Percentiles rank a stretch among this genome's conserved stretches.
Conservation (phyloP, 2,329 filamentous ascomycete genomes). For the Colletotrichum kahawae region DNA sequence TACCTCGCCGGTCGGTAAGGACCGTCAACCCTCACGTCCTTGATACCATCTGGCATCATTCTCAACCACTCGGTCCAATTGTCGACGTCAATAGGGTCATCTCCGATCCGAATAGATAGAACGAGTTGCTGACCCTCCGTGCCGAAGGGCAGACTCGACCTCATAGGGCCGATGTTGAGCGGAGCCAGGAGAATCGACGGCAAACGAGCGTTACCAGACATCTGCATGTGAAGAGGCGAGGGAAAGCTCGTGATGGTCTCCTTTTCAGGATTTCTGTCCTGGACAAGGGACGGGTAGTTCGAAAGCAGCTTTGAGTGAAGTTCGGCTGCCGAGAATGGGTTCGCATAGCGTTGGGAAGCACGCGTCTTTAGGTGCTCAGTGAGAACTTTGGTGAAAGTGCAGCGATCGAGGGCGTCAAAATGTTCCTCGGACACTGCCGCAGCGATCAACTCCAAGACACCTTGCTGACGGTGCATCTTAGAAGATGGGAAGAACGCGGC, state of each 20-base stretch:
- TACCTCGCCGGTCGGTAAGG: constrained; percentile 47
- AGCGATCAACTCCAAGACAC: constrained; percentile 61
- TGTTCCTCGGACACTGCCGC: constrained; percentile 61
- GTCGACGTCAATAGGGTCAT: constrained; percentile 57
- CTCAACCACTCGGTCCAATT: constrained; percentile 64
- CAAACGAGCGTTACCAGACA: constrained; percentile 56
- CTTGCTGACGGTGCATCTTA: constrained; percentile 55
- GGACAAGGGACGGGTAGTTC: constrained; percentile 55
- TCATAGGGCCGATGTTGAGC: constrained; percentile 43
- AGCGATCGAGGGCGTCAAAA: constrained; percentile 49
- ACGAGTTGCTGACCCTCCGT: constrained; percentile 53
- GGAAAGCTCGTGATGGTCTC: constrained; percentile 55
- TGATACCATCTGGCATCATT: constrained; percentile 61
- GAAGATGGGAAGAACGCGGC: constrained; percentile 62
- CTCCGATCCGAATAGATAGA: constrained; percentile 55
- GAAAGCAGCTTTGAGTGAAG: constrained; percentile 59
- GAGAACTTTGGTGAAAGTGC: constrained; percentile 57
- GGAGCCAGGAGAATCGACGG: constrained; percentile 63
- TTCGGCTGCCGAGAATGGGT: constrained; percentile 55
- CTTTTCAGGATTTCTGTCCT: constrained; percentile 53
- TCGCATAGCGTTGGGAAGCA: constrained; percentile 45
- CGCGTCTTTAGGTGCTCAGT: constrained; percentile 54
- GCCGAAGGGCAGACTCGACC: constrained; percentile 43
- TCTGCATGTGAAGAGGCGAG: constrained; percentile 60
- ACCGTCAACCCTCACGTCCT: constrained; percentile 60